These are phyloP conservation scores for Sarcodon aspratus DNA, from an alignment of 768 basidiomycete species.

Conservation along the genomic window DNA sequence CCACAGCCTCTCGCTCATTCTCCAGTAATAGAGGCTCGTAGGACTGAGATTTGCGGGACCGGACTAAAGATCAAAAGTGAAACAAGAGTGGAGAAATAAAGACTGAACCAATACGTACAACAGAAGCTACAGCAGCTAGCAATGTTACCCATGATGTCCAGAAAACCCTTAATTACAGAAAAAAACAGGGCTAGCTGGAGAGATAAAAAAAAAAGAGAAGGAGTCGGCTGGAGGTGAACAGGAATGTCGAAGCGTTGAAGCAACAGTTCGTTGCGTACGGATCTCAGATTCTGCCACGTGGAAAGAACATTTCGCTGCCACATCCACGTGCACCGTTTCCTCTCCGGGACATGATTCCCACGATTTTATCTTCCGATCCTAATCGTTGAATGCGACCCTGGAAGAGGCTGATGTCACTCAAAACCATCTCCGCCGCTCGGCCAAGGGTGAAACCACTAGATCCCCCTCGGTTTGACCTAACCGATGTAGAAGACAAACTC, in stretches of 20 bases:
- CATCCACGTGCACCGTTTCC: neutral
- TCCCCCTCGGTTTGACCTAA: conserved; percentile 33
- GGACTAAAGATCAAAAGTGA: conserved; percentile 35
- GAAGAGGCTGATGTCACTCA: neutral
- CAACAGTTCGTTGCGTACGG: neutral
- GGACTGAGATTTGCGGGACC: conserved; percentile 72
- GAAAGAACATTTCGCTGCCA: neutral
- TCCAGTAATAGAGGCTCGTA: conserved; percentile 83
- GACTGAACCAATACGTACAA: conserved; percentile 35
- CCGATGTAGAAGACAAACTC: conserved; percentile 54
- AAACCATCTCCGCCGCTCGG: neutral
- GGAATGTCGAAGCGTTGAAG: no score
- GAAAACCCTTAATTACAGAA: neutral
- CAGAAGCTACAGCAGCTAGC: conserved; percentile 79
- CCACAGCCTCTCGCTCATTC: conserved; percentile 96
- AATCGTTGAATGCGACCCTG: neutral
- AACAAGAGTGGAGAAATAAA: conserved; percentile 3
- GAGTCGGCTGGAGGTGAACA: neutral
- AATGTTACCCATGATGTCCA: conserved; percentile 52
- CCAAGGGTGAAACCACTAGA: neutral
- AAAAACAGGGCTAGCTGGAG: conserved; percentile 2
- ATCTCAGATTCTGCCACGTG: neutral
- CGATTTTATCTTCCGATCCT: neutral
- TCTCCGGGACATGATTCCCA: neutral
- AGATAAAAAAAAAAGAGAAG: conserved; percentile 4